Percentiles rank a stretch among this genome's conserved stretches.
These are phyloP conservation scores for Eimeria sp. DNA, from an alignment of 169 alveolate species.

Conservation along the genomic window DNA sequence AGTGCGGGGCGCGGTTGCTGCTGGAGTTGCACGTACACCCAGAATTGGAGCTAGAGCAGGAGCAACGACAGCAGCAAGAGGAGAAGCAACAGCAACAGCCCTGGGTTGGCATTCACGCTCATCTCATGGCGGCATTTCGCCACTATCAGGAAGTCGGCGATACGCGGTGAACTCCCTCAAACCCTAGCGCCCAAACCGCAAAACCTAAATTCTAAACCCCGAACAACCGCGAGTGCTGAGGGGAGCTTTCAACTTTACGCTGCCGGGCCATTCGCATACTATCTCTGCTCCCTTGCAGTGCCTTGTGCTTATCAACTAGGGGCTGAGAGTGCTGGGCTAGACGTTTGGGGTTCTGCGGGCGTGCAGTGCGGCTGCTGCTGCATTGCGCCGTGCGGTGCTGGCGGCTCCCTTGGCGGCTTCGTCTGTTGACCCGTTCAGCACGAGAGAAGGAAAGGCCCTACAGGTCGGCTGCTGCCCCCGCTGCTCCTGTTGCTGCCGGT, in stretches of 20 bases:
- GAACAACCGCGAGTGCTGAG: background rate
- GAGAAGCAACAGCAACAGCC: constrained; percentile 19
- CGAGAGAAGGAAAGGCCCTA: constrained; percentile 55
- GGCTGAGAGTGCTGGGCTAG: background rate
- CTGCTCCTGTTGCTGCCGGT: constrained; percentile 9
- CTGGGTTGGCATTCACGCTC: constrained; percentile 60
- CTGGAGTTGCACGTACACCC: constrained; percentile 49
- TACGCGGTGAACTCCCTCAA: constrained; percentile 6
- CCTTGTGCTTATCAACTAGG: background rate
- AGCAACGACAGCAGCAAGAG: background rate
- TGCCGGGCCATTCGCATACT: background rate
- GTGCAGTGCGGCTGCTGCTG: constrained; percentile 66
- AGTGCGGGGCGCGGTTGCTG: constrained; percentile 71
- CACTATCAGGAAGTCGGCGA: constrained; percentile 67
- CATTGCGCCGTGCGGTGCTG: constrained; percentile 71
- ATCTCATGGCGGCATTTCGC: constrained; percentile 66
- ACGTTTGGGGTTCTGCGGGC: constrained; percentile 25
- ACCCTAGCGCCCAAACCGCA: background rate
- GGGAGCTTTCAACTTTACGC: background rate
- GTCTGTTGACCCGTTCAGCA: constrained; percentile 62
- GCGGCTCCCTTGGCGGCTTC: constrained; percentile 55
- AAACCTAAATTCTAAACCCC: background rate
- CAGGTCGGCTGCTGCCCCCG: constrained; percentile 63
- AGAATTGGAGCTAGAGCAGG: constrained; percentile 28
- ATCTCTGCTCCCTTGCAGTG: background rate